Conservation (phyloP, 345 rosid species). For the Eucalyptus globulus region DNA sequence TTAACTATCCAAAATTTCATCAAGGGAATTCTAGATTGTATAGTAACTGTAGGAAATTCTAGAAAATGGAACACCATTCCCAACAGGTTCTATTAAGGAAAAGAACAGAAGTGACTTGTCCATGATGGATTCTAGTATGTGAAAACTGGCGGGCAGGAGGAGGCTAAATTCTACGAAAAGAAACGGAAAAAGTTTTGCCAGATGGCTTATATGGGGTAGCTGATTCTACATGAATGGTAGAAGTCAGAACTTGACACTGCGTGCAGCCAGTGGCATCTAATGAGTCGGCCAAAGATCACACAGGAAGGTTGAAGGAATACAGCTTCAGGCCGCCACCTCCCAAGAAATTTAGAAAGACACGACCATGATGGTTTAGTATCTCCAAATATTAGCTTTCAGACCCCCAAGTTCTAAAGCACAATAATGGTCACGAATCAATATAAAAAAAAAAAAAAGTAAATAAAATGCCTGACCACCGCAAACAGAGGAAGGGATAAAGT, state of each 20-base stretch:
- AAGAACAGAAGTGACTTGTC: not conserved
- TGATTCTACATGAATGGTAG: not conserved
- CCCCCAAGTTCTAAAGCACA: not conserved
- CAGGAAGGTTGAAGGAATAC: not conserved
- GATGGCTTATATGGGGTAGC: too few species aligned
- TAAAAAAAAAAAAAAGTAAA: too few species aligned
- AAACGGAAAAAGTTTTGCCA: not conserved
- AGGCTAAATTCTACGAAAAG: not conserved
- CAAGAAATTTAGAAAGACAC: not conserved
- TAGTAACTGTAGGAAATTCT: too few species aligned
- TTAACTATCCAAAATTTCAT: too few species aligned
- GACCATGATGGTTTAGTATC: not conserved
- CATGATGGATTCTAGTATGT: not conserved
- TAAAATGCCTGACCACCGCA: not conserved
- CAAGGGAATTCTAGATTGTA: too few species aligned
- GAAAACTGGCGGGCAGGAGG: not conserved
- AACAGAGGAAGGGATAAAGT: not conserved
- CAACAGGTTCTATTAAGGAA: not conserved
- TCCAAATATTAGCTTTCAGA: not conserved
- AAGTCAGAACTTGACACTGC: not conserved
- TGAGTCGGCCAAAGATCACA: not conserved
- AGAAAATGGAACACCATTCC: too few species aligned
- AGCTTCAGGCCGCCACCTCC: not conserved
- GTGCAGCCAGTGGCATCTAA: not conserved
- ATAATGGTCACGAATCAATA: too few species aligned